phyloP scores from a whole-genome alignment of 2,329 filamentous ascomycete species.

The Aspergillus aculeatus region DNA sequence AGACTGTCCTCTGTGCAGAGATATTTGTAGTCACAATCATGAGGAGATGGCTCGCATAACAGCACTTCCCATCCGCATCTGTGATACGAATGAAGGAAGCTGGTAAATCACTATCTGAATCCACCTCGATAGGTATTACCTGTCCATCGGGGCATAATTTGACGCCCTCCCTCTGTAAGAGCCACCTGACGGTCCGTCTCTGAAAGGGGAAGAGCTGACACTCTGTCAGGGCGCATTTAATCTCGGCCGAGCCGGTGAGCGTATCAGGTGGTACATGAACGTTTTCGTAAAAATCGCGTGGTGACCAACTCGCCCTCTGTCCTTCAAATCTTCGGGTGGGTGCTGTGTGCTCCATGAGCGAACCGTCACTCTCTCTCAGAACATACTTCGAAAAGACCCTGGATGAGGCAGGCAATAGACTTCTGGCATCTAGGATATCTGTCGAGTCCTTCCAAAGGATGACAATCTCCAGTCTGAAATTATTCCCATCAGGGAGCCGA shows the following conservation, averaged over 20 bases:
- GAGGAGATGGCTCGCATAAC: conserved; percentile 44
- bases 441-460: conserved; percentile 39
- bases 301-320: conserved; percentile 26
- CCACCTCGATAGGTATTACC: conserved; percentile 20
- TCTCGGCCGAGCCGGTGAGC: conserved; percentile 30
- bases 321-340: background rate
- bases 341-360: background rate
- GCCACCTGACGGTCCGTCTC: conserved; percentile 47
- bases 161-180: conserved; percentile 46
- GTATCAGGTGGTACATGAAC: conserved; percentile 45
- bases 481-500: conserved; percentile 16
- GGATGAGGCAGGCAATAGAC: conserved; percentile 16
- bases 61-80: conserved; percentile 40
- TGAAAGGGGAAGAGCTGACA: conserved; percentile 51
- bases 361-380: conserved; percentile 20
- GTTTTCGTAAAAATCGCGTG: conserved; percentile 48
- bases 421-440: conserved; percentile 23
- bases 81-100: conserved; percentile 38
- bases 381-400: conserved; percentile 32
- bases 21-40: conserved; percentile 41
- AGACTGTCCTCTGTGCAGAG: conserved; percentile 21
- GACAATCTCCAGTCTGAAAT: conserved; percentile 30
- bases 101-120: conserved; percentile 26
- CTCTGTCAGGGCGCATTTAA: conserved; percentile 36
- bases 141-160: conserved; percentile 33